A percentile compares a stretch with the other conserved stretches of the same genome.
Conservation (phyloP, 1,139 yeast genomes). For the Pichia sorboxylosa region DNA sequence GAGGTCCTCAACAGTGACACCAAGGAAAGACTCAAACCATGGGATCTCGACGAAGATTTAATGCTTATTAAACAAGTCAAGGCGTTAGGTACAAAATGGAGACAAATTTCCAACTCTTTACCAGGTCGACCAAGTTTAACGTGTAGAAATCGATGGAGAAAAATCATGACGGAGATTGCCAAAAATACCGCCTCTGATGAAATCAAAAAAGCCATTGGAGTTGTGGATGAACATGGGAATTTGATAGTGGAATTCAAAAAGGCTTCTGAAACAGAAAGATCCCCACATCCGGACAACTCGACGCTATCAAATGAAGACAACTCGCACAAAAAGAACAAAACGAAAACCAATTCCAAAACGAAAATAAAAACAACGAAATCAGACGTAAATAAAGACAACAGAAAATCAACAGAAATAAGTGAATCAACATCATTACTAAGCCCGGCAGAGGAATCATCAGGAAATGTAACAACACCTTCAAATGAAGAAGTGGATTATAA, state of each 20-base stretch:
- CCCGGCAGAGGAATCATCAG: background rate
- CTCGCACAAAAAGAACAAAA: background rate
- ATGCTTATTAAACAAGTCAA: constrained; percentile 54
- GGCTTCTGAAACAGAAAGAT: background rate
- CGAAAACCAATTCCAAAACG: background rate
- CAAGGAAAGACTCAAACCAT: constrained; percentile 64
- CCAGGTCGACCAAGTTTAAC: constrained; percentile 79
- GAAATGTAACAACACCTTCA: background rate
- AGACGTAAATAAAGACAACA: background rate
- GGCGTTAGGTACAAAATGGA: constrained; percentile 82
- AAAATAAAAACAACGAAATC: background rate
- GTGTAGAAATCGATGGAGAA: constrained; percentile 88
- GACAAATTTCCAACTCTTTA: constrained; percentile 62
- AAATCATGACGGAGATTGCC: constrained; percentile 65
- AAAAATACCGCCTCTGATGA: constrained; percentile 40
- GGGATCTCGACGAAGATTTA: constrained; percentile 74
- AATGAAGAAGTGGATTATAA: too few relatives aligned
- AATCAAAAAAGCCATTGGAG: constrained; percentile 27
- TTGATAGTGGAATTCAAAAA: constrained; percentile 9
- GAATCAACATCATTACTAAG: background rate
- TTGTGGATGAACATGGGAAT: constrained; percentile 17
- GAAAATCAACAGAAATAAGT: background rate
- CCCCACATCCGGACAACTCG: too few relatives aligned
- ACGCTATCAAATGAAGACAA: background rate
- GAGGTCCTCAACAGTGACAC: constrained; percentile 82